Percentiles rank a stretch among this genome's conserved stretches.
phyloP scores from a whole-genome alignment of 129 eudicot genomes.

The Tagetes patula region DNA sequence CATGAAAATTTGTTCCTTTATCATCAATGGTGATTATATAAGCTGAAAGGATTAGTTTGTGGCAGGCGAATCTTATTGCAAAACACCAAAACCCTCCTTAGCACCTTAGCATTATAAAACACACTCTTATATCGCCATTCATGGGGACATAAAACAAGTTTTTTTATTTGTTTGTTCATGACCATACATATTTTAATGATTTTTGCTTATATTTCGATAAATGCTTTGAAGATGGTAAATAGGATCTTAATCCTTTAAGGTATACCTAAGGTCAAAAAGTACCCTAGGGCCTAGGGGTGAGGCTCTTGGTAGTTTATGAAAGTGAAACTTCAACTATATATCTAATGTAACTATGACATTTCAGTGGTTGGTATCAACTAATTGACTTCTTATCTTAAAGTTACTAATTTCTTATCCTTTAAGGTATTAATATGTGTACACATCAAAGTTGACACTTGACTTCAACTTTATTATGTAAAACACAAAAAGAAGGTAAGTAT shows the following conservation, averaged over 20 bases:
- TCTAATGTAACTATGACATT: background rate
- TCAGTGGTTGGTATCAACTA: background rate
- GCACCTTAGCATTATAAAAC: constrained; percentile 2
- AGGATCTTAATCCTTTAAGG: background rate
- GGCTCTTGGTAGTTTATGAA: constrained; percentile 23
- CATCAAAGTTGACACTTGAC: constrained; percentile 21
- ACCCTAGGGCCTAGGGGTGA: constrained; percentile 7
- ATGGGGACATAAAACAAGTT: background rate
- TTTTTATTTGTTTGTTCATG: background rate
- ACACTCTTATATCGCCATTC: background rate
- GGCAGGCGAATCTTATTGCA: background rate
- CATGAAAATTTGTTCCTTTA: background rate
- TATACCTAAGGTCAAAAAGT: constrained; percentile 16
- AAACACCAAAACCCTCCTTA: background rate
- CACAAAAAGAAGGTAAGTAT: constrained; percentile 9
- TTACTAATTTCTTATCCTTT: background rate
- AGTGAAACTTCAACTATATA: background rate
- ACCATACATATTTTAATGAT: background rate
- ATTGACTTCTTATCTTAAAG: background rate
- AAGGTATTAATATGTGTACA: constrained; percentile 1
- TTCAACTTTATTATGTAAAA: background rate
- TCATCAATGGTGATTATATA: background rate
- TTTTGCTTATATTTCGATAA: background rate
- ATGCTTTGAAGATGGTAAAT: constrained; percentile 3
- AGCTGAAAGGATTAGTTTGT: background rate